These are phyloP conservation scores for Fistulinella prunicolor DNA, from an alignment of 768 basidiomycete species.

Conservation along the genomic window DNA sequence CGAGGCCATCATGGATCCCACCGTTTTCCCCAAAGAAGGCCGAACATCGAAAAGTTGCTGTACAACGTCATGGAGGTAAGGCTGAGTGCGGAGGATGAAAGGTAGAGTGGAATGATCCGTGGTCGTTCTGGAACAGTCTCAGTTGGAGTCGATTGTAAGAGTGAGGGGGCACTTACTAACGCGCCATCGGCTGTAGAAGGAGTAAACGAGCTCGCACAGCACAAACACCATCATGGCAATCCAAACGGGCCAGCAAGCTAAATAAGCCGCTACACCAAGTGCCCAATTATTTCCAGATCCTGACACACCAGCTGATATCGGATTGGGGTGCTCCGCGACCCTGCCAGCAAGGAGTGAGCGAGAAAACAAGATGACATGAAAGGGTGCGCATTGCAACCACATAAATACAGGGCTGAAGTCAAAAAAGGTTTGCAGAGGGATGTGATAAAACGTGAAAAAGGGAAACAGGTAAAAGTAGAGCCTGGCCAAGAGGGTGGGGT, in stretches of 20 bases:
- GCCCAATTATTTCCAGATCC: constrained; percentile 79
- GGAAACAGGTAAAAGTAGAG: constrained; percentile 71
- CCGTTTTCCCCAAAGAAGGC: constrained; percentile 58
- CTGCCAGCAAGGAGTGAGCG: constrained; percentile 37
- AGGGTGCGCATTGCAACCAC: constrained; percentile 67
- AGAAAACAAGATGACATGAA: constrained; percentile 1
- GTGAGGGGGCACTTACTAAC: constrained; percentile 59
- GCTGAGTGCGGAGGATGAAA: constrained; percentile 76
- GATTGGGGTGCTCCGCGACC: constrained; percentile 72
- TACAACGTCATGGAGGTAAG: constrained; percentile 76
- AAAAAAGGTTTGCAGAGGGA: constrained; percentile 78
- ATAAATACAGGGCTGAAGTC: constrained; percentile 89
- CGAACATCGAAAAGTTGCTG: constrained; percentile 72
- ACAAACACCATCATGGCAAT: constrained; percentile 68
- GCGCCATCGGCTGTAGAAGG: constrained; percentile 71
- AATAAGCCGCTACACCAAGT: constrained; percentile 80
- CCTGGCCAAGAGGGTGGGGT: constrained; percentile 51
- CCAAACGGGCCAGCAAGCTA: constrained; percentile 78
- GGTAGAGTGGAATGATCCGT: constrained; percentile 75
- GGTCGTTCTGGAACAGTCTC: constrained; percentile 64
- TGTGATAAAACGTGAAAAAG: constrained; percentile 66
- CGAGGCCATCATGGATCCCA: constrained; percentile 53
- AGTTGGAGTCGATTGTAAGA: constrained; percentile 13
- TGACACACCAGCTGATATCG: constrained; percentile 63
- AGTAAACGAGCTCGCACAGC: constrained; percentile 75